These are phyloP conservation scores for Naumovozyma castellii DNA, from an alignment of 805 yeast species.

Conservation along the genomic window DNA sequence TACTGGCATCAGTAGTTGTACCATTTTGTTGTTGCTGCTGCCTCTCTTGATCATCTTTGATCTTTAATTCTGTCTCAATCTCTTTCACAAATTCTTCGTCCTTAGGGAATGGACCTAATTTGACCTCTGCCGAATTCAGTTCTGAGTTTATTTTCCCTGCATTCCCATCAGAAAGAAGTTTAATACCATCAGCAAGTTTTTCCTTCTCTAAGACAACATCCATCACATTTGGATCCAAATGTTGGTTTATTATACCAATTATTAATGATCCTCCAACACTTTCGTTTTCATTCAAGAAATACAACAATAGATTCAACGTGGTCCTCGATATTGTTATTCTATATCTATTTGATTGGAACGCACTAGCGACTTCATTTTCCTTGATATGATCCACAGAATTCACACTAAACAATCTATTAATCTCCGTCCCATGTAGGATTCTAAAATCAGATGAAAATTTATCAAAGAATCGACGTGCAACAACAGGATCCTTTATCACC, in stretches of 20 bases:
- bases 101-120: constrained; percentile 74
- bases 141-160: constrained; percentile 28
- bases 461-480: constrained; percentile 69
- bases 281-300: constrained; percentile 86
- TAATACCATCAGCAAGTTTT: constrained; percentile 27
- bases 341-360: constrained; percentile 66
- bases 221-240: constrained; percentile 44
- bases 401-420: constrained; percentile 61
- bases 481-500: constrained; percentile 49
- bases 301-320: constrained; percentile 70
- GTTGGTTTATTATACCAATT: constrained; percentile 77
- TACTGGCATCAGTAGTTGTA: constrained; percentile 9
- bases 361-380: constrained; percentile 73
- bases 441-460: constrained; percentile 64
- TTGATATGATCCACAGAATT: constrained; percentile 70
- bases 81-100: constrained; percentile 81
- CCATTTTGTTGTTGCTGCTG: constrained; percentile 21
- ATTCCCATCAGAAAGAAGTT: constrained; percentile 18
- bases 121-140: constrained; percentile 40
- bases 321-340: constrained; percentile 70
- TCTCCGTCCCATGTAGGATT: constrained; percentile 68
- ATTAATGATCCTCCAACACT: constrained; percentile 83
- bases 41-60: constrained; percentile 60
- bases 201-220: constrained; percentile 30
- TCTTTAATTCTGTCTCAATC: constrained; percentile 71